Base-by-base conservation (phyloP, 1,284 basidiomycete genomes). In the Apiotrichum montevideense region DNA sequence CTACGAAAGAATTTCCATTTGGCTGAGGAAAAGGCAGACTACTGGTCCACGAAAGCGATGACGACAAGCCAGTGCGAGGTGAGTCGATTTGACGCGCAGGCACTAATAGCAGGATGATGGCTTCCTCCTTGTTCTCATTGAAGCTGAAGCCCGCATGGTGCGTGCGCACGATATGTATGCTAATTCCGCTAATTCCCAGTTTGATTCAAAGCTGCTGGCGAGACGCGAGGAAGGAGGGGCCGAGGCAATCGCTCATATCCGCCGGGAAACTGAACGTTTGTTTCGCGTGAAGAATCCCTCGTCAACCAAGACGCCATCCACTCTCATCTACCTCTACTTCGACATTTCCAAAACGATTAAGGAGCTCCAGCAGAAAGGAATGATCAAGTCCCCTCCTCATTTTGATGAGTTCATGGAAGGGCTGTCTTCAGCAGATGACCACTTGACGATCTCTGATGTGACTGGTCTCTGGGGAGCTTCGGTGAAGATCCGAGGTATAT, bases 371-470 rank as follows among this genome's bases (percentile, higher is more conserved):
- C 33, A 39, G 44, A 2, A 42, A 39, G 37, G 45, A 4, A 34
- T 41, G 5, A 52, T 64, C 42, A 43, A 54, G 41, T 35, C 57
- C 15, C 43, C 54, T 9, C 39, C 32, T 3, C 50, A 59, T 14
- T 57, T 70, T n/a, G 58, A 63, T 10, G 57, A 62, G 29, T 70
- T 73, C 54, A 53, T 65, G 21, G 66, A 67, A 32, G 65, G 66
- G 2, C 56, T 63, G 41, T 54, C 47, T 10, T 42, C 46, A 1
- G 13, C 37, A 3, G 49, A 49, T 61, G 87, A 86, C n/a, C 69
- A 89, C 48, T 85, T 51, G 37, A 50, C 35, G 15, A 41, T 87
- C 49, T 82, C 86, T 1, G 81, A 59, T 45, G 54, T 90, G 35
- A 80, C 87, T 14, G 89, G 88, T 0, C 88, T 87, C 71, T 54